Evolutionary conservation across 1,139 yeast genomes (phyloP), one percentile per base, ranked within the genome.

Genomic region (Candida tunisiensis): DNA sequence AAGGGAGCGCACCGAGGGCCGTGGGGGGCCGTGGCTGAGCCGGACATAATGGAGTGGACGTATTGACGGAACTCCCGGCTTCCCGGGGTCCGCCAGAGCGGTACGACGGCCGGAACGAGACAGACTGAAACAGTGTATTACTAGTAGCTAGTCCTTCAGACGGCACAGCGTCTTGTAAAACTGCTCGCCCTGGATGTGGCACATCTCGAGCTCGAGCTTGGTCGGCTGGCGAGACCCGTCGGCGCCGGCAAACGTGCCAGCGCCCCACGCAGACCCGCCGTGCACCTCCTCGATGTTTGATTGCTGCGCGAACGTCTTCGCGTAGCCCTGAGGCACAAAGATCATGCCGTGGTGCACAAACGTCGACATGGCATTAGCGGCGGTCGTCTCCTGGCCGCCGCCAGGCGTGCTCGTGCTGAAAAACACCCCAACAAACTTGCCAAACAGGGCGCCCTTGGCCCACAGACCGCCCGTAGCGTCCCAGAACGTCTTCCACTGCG

Each of bases 231-330:
- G 71, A 12, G 82, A 70, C 41, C 93, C 93, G 43, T 75, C 88
- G 32, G 65, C 62, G 40, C 73, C 85, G 21, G 93, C 85, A 42
- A 64, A 63, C 32, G 82, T 59, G 45, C 92, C 92, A 28, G 93
- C 82, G 56, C 93, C 93, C 83, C 88, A 79, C 32, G 93, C 69
- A 31, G 88, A 72, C 38, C 77, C 77, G 49, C 92, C 93, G 49
- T 75, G 91, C 32, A 69, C 66, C 58, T 77, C 83, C 12, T 60
- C 62, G 34, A 78, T 51, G 54, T 65, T 64, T 34, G 78, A 53
- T 37, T 73, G 51, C 40, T 65, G 64, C 25, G 65, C 62, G 54
- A 72, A 72, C 23, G 65, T 62, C 41, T 65, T 55, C 41, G 69
- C 71, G 61, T 71, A 78, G 47, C 93, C 93, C 41, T 79, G 64